Percentiles rank a stretch among this genome's conserved stretches.
These are phyloP conservation scores for Tolypocladium endophyticum DNA, from an alignment of 2,329 filamentous ascomycete species.

Conservation along the genomic window DNA sequence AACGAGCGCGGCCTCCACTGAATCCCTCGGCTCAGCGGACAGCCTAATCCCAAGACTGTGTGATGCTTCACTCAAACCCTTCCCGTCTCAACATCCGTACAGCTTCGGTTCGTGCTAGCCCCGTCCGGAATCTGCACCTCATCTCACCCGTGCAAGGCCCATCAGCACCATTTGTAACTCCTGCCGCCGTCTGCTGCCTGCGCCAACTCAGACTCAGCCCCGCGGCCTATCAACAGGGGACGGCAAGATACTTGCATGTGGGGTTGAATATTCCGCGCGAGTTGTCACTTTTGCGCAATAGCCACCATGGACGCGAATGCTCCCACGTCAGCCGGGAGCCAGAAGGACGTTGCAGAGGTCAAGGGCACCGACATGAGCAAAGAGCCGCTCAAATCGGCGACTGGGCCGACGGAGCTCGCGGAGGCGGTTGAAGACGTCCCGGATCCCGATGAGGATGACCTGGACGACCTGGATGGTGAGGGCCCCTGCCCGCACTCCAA, in stretches of 20 bases:
- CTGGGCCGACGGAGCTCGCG: constrained; percentile 5
- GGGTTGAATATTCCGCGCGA: constrained; percentile 1
- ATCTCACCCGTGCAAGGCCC: neutral
- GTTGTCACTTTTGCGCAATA: constrained; percentile 6
- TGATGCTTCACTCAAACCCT: neutral
- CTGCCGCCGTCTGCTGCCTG: neutral
- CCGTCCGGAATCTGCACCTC: neutral
- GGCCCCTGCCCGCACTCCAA: constrained; percentile 5
- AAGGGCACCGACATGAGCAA: constrained; percentile 2
- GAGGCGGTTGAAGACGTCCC: constrained; percentile 47
- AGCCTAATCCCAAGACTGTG: neutral
- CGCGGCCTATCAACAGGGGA: neutral
- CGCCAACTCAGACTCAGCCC: neutral
- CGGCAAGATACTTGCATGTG: constrained; percentile 5
- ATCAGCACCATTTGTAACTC: neutral
- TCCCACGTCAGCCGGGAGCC: constrained; percentile 9
- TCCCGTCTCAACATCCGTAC: neutral
- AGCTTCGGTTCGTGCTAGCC: neutral
- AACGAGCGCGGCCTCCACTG: neutral
- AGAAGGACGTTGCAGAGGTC: constrained; percentile 11
- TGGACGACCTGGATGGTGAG: constrained; percentile 83
- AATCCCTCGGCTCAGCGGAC: constrained; percentile 5
- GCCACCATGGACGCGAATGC: constrained; percentile 9
- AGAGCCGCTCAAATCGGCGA: neutral
- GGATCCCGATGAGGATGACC: constrained; percentile 85